Base-by-base conservation (phyloP, 129 eudicot genomes). In the Flaveria robusta region DNA sequence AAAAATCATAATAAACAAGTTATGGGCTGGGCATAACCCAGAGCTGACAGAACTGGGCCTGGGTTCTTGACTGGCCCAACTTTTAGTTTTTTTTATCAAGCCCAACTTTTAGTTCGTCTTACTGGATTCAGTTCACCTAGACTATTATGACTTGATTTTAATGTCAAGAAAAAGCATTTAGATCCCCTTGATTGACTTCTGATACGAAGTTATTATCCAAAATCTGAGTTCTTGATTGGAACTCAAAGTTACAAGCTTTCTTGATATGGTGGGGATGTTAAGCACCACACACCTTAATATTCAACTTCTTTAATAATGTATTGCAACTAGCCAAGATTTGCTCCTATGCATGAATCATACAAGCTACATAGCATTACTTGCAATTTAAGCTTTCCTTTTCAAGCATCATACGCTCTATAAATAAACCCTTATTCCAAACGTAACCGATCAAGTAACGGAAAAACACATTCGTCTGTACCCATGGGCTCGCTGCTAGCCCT, bases 181-280 rank as follows among this genome's bases (percentile, higher is more conserved):
- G 66, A 54, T 65, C 13, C 73, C 39, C 56, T 75, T 75, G 65
- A 37, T 65, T 76, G 39, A 24, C 43, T 24, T 66, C 11, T 22
- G 74, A 77, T 52, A 51, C 19, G 74, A 66, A n/a, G 39, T 52
- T 24, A 55, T 68, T 59, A 54, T 55, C 74, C 59, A 80, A 52
- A 72, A 74, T 80, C 83, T 41, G 42, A 66, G 83, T 80, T 65
- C 79, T 66, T 80, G 83, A 80, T 80, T 66, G 64, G 45, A 74
- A 74, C 83, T 73, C 79, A 79, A 79, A 80, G 79, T 67, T 73
- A 39, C 70, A 80, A 42, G 70, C 68, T 80, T 73, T 73, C 83
- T 66, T 80, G 6, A 52, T 43, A 80, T 73, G 83, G 2, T 27
- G 70, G 83, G 51, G 18, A 73, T 66, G 56, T 19, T 73, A 7